Evolutionary conservation across 2,329 filamentous ascomycete species (phyloP).

Genomic region (Hypocreales sp.): DNA sequence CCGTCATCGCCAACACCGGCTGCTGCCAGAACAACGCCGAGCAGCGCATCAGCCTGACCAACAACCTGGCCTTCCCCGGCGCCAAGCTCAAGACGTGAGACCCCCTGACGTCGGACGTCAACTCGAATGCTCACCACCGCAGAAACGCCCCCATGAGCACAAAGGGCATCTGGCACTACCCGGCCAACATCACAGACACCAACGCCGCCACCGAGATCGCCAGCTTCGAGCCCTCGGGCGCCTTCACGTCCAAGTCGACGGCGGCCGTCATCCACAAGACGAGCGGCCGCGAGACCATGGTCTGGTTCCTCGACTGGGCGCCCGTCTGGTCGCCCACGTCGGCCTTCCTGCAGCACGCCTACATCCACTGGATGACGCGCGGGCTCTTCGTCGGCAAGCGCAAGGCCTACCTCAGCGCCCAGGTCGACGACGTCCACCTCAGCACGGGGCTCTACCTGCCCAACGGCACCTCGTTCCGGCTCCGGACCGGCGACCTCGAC

Average conservation of each 20-base stretch:
- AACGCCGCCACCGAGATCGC: slow-evolving; percentile 38
- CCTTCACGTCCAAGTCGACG: slow-evolving; percentile 21
- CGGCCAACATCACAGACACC: slow-evolving; percentile 36
- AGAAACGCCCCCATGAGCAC: slow-evolving; percentile 30
- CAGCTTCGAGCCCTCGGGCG: slow-evolving; percentile 29
- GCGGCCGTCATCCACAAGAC: slow-evolving; percentile 47
- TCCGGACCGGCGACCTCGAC: slow-evolving; percentile 29
- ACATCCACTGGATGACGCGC: slow-evolving; percentile 46
- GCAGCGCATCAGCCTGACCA: slow-evolving; percentile 37
- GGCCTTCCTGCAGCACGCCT: slow-evolving; percentile 44
- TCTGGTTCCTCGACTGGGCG: slow-evolving; percentile 39
- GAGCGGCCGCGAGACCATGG: slow-evolving; percentile 42
- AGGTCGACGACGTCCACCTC: slow-evolving; percentile 49
- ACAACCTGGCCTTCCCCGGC: slow-evolving; percentile 34
- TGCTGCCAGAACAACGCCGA: slow-evolving; percentile 33
- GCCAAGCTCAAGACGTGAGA: slow-evolving; percentile 32
- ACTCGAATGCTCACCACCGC: background rate
- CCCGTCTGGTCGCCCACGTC: slow-evolving; percentile 29
- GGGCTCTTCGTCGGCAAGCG: slow-evolving; percentile 42
- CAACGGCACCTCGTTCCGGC: slow-evolving; percentile 29
- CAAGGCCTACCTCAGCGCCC: slow-evolving; percentile 36
- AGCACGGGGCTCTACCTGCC: slow-evolving; percentile 33
- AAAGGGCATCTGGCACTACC: slow-evolving; percentile 40
- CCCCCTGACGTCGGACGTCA: no score
- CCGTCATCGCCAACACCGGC: slow-evolving; percentile 11